These are phyloP conservation scores for Fusarium sp. DNA, from an alignment of 2,329 filamentous ascomycete genomes.

Conservation along the genomic window DNA sequence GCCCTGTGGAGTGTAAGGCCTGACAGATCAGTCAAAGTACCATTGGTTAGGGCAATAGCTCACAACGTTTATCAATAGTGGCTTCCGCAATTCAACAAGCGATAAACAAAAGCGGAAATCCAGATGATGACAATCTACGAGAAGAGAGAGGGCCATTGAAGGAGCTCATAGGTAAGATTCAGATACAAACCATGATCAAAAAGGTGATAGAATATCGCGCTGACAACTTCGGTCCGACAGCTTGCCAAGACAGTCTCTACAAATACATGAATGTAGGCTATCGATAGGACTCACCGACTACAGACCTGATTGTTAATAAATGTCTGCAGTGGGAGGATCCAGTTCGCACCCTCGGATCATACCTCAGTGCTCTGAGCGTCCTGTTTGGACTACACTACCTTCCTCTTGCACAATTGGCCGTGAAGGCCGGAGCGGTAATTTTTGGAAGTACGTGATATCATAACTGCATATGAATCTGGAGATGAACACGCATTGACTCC, in stretches of 20 bases:
- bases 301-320: neutral
- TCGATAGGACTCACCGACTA: neutral
- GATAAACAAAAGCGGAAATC: neutral
- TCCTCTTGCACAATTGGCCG: neutral
- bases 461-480: neutral
- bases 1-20: neutral
- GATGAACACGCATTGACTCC: constrained; percentile 1
- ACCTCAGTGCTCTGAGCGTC: neutral
- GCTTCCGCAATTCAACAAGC: neutral
- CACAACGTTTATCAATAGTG: neutral
- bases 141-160: neutral
- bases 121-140: neutral
- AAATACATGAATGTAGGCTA: neutral
- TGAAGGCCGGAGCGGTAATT: neutral
- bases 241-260: neutral
- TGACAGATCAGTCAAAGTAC: neutral
- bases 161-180: constrained; percentile 2
- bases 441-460: neutral
- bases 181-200: neutral
- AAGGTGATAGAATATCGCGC: neutral
- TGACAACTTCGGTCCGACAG: neutral
- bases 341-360: neutral
- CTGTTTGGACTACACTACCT: neutral
- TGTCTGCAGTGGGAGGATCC: constrained; percentile 2
- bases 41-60: neutral